Conservation (phyloP, 345 rosid genomes). For the Syzygium jambos region DNA sequence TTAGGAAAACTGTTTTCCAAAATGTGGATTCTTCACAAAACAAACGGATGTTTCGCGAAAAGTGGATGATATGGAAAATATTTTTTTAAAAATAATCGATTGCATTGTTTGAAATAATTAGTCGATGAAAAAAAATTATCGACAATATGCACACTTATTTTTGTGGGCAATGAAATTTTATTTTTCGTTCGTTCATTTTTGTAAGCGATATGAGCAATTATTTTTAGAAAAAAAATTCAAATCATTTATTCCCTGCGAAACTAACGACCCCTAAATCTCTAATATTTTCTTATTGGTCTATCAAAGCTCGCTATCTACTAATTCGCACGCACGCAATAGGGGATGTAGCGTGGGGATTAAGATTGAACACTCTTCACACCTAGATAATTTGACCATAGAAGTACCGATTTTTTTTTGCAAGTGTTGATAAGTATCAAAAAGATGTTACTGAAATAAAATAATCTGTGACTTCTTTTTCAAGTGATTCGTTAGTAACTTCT, state of each 20-base stretch:
- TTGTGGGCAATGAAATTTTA: no score
- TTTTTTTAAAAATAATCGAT: no score
- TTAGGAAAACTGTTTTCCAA: background rate
- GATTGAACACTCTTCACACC: background rate
- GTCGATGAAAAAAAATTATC: no score
- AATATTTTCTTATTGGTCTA: background rate
- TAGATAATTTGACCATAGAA: background rate
- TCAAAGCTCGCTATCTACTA: background rate
- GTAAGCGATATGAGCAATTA: no score
- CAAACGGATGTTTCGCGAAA: background rate
- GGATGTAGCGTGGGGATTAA: background rate
- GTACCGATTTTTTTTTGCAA: background rate
- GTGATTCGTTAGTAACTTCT: background rate
- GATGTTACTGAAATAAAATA: background rate
- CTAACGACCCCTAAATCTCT: background rate
- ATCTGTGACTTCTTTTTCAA: background rate
- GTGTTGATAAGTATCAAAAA: background rate
- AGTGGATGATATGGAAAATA: no score
- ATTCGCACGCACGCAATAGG: fast-evolving
- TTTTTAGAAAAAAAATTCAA: no score
- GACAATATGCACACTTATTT: no score
- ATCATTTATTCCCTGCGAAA: background rate
- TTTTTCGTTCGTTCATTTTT: no score
- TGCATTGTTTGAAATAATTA: no score
- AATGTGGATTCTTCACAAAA: background rate